phyloP scores from a whole-genome alignment of 2,329 filamentous ascomycete species.

The Apiospora malaysiana region DNA sequence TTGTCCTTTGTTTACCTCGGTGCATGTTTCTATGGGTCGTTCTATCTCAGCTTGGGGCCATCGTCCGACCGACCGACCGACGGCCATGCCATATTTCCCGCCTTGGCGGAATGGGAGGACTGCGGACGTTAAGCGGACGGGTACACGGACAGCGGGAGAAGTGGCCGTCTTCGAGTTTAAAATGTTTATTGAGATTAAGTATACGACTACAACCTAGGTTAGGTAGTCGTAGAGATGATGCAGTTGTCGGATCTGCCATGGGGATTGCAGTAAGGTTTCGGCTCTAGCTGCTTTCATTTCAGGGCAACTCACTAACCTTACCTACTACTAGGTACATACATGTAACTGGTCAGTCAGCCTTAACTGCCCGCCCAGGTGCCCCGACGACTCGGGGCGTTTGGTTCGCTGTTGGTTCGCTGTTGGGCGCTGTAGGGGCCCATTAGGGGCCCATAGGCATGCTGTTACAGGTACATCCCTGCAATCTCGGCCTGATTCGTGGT shows the following conservation, averaged over 20 bases:
- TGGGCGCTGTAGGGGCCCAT: background rate
- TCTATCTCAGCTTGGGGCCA: background rate
- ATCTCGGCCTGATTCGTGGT: conserved; percentile 14
- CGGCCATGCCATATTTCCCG: background rate
- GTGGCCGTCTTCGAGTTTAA: background rate
- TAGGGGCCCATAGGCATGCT: background rate
- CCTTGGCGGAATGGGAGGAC: background rate
- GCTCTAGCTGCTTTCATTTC: conserved; percentile 1
- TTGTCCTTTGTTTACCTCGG: background rate
- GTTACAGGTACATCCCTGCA: conserved; percentile 10
- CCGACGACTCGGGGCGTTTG: background rate
- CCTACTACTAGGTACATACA: too few relatives aligned
- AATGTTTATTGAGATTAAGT: background rate
- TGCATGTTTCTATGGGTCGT: conserved; percentile 12
- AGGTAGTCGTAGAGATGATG: too few relatives aligned
- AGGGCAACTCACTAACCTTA: background rate
- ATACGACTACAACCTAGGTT: too few relatives aligned
- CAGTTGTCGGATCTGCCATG: background rate
- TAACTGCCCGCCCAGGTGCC: too few relatives aligned
- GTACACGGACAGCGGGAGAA: background rate
- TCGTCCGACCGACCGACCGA: background rate
- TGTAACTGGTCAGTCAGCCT: background rate
- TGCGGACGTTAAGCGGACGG: background rate
- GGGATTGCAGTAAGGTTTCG: background rate
- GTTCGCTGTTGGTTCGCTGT: conserved; percentile 4